Conservation (phyloP, 2,329 filamentous ascomycete species). For the Talaromyces sp. region DNA sequence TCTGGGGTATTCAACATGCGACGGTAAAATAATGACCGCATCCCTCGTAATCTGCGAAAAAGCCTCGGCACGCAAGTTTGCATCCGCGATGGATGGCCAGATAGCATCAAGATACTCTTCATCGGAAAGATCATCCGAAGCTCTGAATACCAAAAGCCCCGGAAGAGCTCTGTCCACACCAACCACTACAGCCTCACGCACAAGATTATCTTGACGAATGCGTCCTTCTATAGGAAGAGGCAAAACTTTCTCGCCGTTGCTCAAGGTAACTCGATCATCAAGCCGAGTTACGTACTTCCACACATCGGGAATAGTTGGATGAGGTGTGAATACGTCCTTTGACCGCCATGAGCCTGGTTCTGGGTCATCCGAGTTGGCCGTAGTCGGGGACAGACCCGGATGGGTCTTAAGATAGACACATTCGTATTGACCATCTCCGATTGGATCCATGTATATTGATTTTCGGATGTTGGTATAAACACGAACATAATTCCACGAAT, state of each 20-base stretch:
- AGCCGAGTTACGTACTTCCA: slow-evolving; percentile 44
- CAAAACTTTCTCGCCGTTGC: slow-evolving; percentile 50
- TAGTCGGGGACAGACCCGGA: not conserved
- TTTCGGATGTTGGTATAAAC: not conserved
- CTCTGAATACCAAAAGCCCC: slow-evolving; percentile 22
- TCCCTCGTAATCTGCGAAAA: slow-evolving; percentile 45
- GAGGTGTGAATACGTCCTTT: slow-evolving; percentile 4
- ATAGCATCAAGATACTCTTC: slow-evolving; percentile 36
- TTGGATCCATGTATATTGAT: not conserved
- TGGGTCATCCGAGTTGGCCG: not conserved
- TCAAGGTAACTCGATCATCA: slow-evolving; percentile 47
- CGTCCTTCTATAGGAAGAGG: slow-evolving; percentile 51
- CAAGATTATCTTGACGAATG: slow-evolving; percentile 50
- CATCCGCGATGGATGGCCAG: slow-evolving; percentile 37
- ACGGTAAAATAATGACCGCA: slow-evolving; percentile 36
- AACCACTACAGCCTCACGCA: slow-evolving; percentile 57
- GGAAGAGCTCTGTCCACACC: slow-evolving; percentile 31
- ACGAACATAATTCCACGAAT: not conserved
- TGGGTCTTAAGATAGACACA: not conserved
- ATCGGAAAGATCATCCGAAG: slow-evolving; percentile 19
- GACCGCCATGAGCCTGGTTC: not conserved
- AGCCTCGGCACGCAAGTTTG: slow-evolving; percentile 42
- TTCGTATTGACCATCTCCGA: not conserved
- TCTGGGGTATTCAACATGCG: slow-evolving; percentile 40
- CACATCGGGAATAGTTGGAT: slow-evolving; percentile 5